Conservation (phyloP, 805 yeast species). For the Wickerhamiella musiphila region DNA sequence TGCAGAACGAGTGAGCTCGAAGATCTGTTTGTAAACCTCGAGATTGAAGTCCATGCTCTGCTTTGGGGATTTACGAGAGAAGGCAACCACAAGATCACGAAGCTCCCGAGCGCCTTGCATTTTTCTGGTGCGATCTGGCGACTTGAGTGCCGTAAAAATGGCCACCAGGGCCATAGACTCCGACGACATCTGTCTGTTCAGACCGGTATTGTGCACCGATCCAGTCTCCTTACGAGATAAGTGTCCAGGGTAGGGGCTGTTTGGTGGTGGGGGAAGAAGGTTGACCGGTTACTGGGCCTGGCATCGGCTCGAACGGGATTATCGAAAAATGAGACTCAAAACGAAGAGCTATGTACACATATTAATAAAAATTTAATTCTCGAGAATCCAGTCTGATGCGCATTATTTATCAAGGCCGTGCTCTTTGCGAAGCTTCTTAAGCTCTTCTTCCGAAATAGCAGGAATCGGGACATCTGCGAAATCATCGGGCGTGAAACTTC, state of each 20-base stretch:
- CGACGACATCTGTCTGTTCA: too few relatives aligned
- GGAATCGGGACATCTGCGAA: conserved; percentile 89
- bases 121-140: conserved; percentile 17
- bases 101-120: conserved; percentile 50
- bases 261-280: neutral
- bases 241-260: neutral
- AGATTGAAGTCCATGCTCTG: conserved; percentile 67
- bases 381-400: too few relatives aligned
- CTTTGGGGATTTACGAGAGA: conserved; percentile 70
- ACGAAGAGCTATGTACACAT: neutral
- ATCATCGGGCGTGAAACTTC: conserved; percentile 39
- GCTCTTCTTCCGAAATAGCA: conserved; percentile 65
- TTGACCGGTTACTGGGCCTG: too few relatives aligned
- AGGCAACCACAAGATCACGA: conserved; percentile 46
- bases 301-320: too few relatives aligned
- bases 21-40: conserved; percentile 72
- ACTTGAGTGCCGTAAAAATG: conserved; percentile 16
- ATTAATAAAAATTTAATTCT: too few relatives aligned
- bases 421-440: conserved; percentile 54
- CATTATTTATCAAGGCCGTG: conserved; percentile 37
- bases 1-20: conserved; percentile 63
- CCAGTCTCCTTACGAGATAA: too few relatives aligned
- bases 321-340: neutral
- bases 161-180: conserved; percentile 17
- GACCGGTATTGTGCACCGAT: too few relatives aligned